phyloP scores from a whole-genome alignment of 306 rosid species.

The Cucurbita argyrosperma region DNA sequence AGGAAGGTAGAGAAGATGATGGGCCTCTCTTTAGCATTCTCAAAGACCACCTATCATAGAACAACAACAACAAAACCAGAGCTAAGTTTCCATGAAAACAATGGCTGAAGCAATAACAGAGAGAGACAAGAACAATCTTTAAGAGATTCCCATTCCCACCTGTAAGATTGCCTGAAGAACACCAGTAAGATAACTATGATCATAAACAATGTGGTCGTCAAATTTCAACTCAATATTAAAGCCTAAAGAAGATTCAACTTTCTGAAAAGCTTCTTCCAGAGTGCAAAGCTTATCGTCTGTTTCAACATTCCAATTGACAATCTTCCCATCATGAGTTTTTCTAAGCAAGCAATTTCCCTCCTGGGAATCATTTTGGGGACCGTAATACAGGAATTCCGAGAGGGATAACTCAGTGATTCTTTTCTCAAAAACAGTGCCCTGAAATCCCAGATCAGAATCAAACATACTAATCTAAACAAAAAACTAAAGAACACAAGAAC shows the following conservation, averaged over 20 bases:
- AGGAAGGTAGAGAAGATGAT: slow-evolving; percentile 39
- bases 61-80: neutral
- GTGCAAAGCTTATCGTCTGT: slow-evolving; percentile 35
- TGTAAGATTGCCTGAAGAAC: slow-evolving; percentile 21
- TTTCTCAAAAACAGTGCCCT: slow-evolving; percentile 39
- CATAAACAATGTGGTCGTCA: slow-evolving; percentile 33
- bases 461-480: neutral
- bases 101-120: neutral
- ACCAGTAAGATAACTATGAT: slow-evolving; percentile 15
- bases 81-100: neutral
- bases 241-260: slow-evolving; percentile 31
- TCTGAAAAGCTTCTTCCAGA: slow-evolving; percentile 31
- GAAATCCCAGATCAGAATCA: neutral
- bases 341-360: slow-evolving; percentile 27
- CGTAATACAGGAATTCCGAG: slow-evolving; percentile 30
- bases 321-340: slow-evolving; percentile 29
- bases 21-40: slow-evolving; percentile 29
- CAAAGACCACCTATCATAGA: slow-evolving; percentile 21
- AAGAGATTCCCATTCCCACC: neutral
- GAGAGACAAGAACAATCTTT: neutral
- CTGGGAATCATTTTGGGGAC: slow-evolving; percentile 31
- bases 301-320: slow-evolving; percentile 35
- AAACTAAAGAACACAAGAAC: neutral
- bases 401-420: slow-evolving; percentile 31
- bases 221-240: slow-evolving; percentile 44